These are phyloP conservation scores for Tirmania nivea DNA, from an alignment of 495 filamentous ascomycete species.

Conservation along the genomic window DNA sequence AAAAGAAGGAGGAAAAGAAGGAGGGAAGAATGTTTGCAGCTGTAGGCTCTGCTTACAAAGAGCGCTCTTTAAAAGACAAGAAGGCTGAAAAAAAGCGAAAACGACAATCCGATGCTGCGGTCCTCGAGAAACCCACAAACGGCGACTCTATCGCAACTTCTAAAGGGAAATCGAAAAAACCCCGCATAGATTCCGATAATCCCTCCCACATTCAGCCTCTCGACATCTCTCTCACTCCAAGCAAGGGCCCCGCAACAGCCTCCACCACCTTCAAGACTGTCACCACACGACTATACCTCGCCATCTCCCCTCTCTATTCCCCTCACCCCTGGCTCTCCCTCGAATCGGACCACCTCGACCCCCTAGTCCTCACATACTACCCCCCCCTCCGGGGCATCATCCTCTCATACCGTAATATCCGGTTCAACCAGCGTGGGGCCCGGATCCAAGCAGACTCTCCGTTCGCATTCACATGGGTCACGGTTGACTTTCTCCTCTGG, in stretches of 20 bases:
- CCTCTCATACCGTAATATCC: constrained; percentile 43
- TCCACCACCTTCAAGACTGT: constrained; percentile 4
- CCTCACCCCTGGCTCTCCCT: constrained; percentile 2
- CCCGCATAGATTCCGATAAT: constrained; percentile 4
- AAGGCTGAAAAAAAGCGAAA: not conserved
- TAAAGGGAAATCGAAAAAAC: not conserved
- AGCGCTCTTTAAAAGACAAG: not conserved
- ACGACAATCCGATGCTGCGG: constrained; percentile 18
- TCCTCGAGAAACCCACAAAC: constrained; percentile 19
- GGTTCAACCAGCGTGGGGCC: constrained; percentile 15
- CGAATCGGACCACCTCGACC: constrained; percentile 43
- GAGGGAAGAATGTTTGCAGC: constrained; percentile 11
- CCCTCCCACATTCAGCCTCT: constrained; percentile 10
- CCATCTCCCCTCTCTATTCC: constrained; percentile 11
- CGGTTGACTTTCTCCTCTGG: constrained; percentile 51
- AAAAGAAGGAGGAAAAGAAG: constrained; percentile 2
- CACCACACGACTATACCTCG: constrained; percentile 6
- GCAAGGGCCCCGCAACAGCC: too few relatives aligned
- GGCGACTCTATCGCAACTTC: constrained; percentile 5
- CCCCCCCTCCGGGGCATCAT: constrained; percentile 47
- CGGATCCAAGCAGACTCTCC: constrained; percentile 25
- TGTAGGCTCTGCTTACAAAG: not conserved
- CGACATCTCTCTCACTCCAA: constrained; percentile 1
- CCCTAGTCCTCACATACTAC: constrained; percentile 53
- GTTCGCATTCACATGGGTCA: constrained; percentile 37